Evolutionary conservation across 2,329 filamentous ascomycete genomes (phyloP).

Genomic region (Xylariaceae sp.): DNA sequence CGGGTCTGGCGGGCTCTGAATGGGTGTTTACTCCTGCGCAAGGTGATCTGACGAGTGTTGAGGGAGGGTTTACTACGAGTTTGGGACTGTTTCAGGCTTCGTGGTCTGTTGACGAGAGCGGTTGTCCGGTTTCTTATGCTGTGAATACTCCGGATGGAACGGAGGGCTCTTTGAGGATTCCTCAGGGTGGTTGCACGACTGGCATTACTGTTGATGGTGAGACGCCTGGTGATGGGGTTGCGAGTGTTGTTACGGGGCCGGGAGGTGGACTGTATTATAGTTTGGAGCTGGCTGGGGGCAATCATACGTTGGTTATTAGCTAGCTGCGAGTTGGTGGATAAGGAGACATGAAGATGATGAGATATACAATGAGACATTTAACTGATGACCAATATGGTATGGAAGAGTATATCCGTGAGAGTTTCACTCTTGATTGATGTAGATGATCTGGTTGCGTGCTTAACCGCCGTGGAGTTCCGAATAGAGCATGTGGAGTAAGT

Average conservation of each 20-base stretch:
- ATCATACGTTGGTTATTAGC: not conserved
- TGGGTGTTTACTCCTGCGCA: conserved; percentile 39
- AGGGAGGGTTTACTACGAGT: conserved; percentile 38
- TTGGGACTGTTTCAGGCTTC: conserved; percentile 31
- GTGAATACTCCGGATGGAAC: not conserved
- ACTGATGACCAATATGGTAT: too few species aligned
- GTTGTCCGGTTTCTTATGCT: not conserved
- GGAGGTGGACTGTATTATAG: not conserved
- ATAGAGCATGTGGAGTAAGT: too few species aligned
- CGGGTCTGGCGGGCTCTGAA: conserved; percentile 30
- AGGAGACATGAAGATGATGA: too few species aligned
- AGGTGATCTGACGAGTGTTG: conserved; percentile 35
- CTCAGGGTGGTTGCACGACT: not conserved
- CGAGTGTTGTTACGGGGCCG: not conserved
- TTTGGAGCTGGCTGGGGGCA: not conserved
- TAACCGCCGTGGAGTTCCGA: too few species aligned
- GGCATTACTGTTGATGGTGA: not conserved
- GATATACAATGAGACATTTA: too few species aligned
- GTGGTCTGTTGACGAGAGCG: not conserved
- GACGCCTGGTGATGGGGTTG: not conserved
- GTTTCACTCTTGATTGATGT: too few species aligned
- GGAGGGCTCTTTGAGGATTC: not conserved
- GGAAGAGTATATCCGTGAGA: too few species aligned
- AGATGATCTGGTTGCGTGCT: too few species aligned
- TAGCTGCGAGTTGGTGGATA: too few species aligned